Base-by-base conservation (phyloP, 805 yeast species). In the Tetrapisispora namnaoensis region DNA sequence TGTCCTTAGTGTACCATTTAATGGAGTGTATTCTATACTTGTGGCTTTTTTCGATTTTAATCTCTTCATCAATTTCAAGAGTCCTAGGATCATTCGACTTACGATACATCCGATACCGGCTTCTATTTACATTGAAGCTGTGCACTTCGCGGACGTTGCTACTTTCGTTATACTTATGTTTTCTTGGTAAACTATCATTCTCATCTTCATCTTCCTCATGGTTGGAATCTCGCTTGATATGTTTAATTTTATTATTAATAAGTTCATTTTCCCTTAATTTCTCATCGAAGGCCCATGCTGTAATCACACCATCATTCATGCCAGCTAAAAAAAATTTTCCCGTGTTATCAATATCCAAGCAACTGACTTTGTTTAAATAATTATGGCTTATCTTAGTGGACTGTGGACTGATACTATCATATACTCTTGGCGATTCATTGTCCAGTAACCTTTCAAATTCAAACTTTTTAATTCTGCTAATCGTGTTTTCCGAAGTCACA, bases 1-100 rank as follows among this genome's bases (percentile, higher is more conserved):
- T 79, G 64, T 90, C 97, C 42, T 70, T 69, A 0, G 93, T 89
- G 91, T 96, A 91, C 97, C 97, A 90, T 56, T 75, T 71, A 0
- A 86, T 70, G 16, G 77, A 67, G 0, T 95, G 84, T 0, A 90
- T 72, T 0, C 96, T 95, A 61, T 73, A 87, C 74, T 36, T 41
- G 30, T 46, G 45, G 14, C 20, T 30, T 11, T 34, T 21, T 9
- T 24, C 35, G 22, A 9, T 13, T 2, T 16, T 40, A 18, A n/a
- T n/a, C 9, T 22, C 41, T 9, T 10, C 28, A 14, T 38, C 20
- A 16, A 21, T 3, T 2, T 40, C 43, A 4, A 40, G 27, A 2
- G 9, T 11, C 6, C 13, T 45, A 14, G 37, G 27, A 18, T 30
- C 9, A 36, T 18, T 37, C 5, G 58, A 54, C 34, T 56, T 55